These are phyloP conservation scores for Camelina sativa DNA, from an alignment of 345 rosid species.

Conservation along the genomic window DNA sequence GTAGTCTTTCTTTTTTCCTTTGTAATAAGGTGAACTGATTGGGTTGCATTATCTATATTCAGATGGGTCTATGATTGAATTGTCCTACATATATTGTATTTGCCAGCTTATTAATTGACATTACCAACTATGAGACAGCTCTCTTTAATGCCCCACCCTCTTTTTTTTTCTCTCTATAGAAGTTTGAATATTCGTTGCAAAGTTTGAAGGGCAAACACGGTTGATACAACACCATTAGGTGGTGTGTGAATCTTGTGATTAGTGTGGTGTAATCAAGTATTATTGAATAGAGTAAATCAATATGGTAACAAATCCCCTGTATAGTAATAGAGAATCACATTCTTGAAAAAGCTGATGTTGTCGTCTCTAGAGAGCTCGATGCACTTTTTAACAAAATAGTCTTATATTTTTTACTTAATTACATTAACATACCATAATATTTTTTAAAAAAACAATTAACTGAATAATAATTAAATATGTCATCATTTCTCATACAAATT, in stretches of 20 bases:
- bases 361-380: too few relatives aligned
- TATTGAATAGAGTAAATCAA: neutral
- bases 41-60: constrained; percentile 23
- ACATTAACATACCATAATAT: too few relatives aligned
- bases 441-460: too few relatives aligned
- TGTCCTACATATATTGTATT: constrained; percentile 34
- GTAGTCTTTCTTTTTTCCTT: neutral
- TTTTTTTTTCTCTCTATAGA: neutral
- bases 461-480: too few relatives aligned
- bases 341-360: too few relatives aligned
- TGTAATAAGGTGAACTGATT: constrained; percentile 29
- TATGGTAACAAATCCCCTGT: neutral
- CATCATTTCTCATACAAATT: too few relatives aligned
- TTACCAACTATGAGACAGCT: constrained; percentile 44
- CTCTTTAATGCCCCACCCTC: constrained; percentile 29
- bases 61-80: constrained; percentile 32
- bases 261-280: neutral
- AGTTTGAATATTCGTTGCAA: constrained; percentile 38
- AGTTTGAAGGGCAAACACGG: constrained; percentile 32
- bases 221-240: constrained; percentile 26
- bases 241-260: constrained; percentile 1
- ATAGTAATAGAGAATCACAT: too few relatives aligned
- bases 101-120: constrained; percentile 40
- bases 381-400: too few relatives aligned
- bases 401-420: too few relatives aligned